Base-by-base conservation (phyloP, 805 yeast genomes). In the Candida suzukii region DNA sequence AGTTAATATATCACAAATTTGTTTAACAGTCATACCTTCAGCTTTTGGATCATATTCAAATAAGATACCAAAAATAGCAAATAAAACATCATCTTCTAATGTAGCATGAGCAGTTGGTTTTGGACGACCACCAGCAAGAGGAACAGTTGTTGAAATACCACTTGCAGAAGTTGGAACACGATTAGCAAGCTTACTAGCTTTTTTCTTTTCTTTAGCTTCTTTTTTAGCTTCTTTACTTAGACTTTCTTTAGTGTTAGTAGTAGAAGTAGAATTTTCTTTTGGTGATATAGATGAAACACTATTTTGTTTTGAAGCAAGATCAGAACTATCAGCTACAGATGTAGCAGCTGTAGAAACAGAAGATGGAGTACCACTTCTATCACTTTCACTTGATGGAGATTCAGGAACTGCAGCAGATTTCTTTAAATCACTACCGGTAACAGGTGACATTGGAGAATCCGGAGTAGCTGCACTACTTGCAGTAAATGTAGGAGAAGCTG, bases 11-110 rank as follows among this genome's bases (percentile, higher is more conserved):
- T 85, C 95, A 63, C 95, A 85, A 44, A 85, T 74, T 57, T 85
- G 95, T 56, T 85, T 85, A 26, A 85, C 95, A n/a, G 95, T 85
- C 88, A 85, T 83, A 48, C 95, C 95, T 45, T 72, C 70, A 39
- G 84, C 81, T 40, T 72, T 73, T 1, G 80, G 63, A 56, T 85
- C 95, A 46, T 73, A 67, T 45, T 82, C 90, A 60, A 66, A 82
- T 43, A 85, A 61, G 38, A 84, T 83, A 43, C 76, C 72, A 54
- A 85, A 83, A 41, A 85, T 85, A 6, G 90, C 88, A 59, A 68
- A 78, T 41, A 85, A 64, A 16, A 85, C 93, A 48, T 80, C 83
- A 60, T 81, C 88, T 50, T 84, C 93, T 42, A 83, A 68, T 20
- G 85, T 67, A 44, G 73, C 66, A 49, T 78, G 79, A 47, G 78